Percentiles rank a stretch among this genome's conserved stretches.
These are phyloP conservation scores for Breviolum minutum DNA, from an alignment of 73 alveolate species.

Conservation along the genomic window DNA sequence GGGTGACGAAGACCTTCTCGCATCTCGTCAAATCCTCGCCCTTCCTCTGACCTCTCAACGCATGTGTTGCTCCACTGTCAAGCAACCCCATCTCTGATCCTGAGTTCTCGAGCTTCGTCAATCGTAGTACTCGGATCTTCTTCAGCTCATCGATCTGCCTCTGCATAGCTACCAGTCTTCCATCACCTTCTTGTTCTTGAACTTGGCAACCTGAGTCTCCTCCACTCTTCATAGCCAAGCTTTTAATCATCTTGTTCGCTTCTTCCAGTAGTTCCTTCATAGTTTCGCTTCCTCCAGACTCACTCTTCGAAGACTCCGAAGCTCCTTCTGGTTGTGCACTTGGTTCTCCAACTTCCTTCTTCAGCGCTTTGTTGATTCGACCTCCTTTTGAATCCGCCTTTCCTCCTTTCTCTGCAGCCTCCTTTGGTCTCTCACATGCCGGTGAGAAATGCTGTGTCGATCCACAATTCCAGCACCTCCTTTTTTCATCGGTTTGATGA, in stretches of 20 bases:
- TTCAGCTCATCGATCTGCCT: not conserved
- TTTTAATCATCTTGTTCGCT: not conserved
- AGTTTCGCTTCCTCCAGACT: not conserved
- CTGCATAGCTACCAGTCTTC: not conserved
- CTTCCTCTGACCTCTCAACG: not conserved
- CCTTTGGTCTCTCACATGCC: not conserved
- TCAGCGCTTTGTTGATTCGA: not conserved
- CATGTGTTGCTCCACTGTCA: not conserved
- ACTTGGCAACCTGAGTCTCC: not conserved
- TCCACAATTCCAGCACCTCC: not conserved
- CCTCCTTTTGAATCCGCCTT: not conserved
- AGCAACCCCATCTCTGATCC: not conserved
- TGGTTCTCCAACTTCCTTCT: not conserved
- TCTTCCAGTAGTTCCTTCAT: not conserved
- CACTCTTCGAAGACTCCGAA: too few relatives aligned
- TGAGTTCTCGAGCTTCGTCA: not conserved
- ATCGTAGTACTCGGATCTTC: not conserved
- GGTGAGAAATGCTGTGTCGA: not conserved
- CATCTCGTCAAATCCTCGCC: not conserved
- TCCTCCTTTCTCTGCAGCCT: not conserved
- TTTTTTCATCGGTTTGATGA: not conserved
- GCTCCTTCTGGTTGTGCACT: not conserved
- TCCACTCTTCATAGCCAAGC: not conserved
- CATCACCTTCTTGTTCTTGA: not conserved
- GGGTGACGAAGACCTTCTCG: not conserved